These are phyloP conservation scores for Mycotypha africana DNA, from an alignment of 371 early-diverging fungal species.

Conservation along the genomic window DNA sequence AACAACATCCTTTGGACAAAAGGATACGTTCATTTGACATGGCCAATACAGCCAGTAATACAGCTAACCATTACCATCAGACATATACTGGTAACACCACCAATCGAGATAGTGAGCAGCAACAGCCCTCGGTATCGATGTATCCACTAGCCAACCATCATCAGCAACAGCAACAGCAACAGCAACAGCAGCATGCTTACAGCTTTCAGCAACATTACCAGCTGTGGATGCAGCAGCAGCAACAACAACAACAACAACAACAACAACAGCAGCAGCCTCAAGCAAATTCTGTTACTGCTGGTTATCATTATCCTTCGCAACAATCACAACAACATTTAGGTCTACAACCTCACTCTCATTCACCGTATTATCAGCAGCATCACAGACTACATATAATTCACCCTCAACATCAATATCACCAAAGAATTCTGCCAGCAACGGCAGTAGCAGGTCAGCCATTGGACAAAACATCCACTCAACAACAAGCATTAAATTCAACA, in stretches of 20 bases:
- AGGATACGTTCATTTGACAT: slow-evolving; percentile 25
- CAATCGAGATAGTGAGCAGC: no score
- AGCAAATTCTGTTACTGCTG: not conserved
- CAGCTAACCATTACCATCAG: no score
- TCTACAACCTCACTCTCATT: not conserved
- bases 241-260: not conserved
- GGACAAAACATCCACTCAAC: no score
- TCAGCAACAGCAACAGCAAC: slow-evolving; percentile 10
- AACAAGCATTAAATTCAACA: no score
- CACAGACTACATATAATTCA: no score
- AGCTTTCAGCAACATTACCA: slow-evolving; percentile 3
- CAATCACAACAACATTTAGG: not conserved
- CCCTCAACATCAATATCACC: no score
- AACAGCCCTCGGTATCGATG: slow-evolving; percentile 5
- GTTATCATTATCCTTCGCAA: not conserved
- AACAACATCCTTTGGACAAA: slow-evolving; percentile 25
- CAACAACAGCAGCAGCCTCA: not conserved
- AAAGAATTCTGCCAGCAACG: no score
- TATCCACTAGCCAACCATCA: slow-evolving; percentile 17
- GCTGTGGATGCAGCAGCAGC: slow-evolving; percentile 1
- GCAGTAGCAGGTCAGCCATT: no score
- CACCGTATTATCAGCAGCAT: no score
- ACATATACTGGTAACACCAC: no score
- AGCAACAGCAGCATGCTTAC: no score
- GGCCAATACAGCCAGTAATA: slow-evolving; percentile 4